A percentile compares a stretch with the other conserved stretches of the same genome.
phyloP scores from a whole-genome alignment of 2,329 filamentous ascomycete species.

The Cercospora brassicicola region DNA sequence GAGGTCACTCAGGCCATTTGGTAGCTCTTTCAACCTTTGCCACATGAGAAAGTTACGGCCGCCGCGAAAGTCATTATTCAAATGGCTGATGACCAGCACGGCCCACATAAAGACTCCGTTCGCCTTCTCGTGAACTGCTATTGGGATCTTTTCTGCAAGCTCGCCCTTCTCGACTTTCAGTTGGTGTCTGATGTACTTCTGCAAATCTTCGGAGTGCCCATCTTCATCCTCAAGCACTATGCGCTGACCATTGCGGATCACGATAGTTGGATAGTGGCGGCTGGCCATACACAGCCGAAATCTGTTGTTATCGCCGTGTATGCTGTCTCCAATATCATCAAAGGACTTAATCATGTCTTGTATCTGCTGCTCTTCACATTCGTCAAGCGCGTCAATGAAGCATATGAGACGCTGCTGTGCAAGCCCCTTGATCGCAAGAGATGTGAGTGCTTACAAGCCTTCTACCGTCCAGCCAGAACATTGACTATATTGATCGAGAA shows the following conservation, averaged over 20 bases:
- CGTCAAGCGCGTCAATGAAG: conserved; percentile 51
- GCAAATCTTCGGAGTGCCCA: conserved; percentile 39
- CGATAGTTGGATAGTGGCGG: conserved; percentile 48
- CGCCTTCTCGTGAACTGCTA: conserved; percentile 41
- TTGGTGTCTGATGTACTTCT: conserved; percentile 38
- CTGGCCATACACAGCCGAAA: conserved; percentile 46
- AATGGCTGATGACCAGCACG: conserved; percentile 47
- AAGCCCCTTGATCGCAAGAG: conserved; percentile 33
- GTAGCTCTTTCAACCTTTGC: conserved; percentile 44
- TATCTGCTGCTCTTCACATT: conserved; percentile 45
- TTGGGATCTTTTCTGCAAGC: conserved; percentile 30
- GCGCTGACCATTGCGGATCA: conserved; percentile 35
- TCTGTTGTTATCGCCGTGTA: neutral
- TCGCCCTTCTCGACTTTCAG: conserved; percentile 33
- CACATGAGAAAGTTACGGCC: conserved; percentile 37
- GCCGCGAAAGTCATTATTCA: conserved; percentile 46
- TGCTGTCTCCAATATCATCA: conserved; percentile 34
- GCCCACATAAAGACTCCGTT: conserved; percentile 52
- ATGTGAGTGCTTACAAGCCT: conserved; percentile 35
- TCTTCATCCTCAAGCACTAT: conserved; percentile 41
- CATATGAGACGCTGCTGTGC: conserved; percentile 34
- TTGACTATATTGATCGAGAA: conserved; percentile 32
- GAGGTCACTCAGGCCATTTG: conserved; percentile 46
- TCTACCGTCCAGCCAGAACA: conserved; percentile 25
- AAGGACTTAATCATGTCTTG: conserved; percentile 43